Base-by-base conservation (phyloP, 1,284 basidiomycete genomes). In the Quambalaria eucalypti region DNA sequence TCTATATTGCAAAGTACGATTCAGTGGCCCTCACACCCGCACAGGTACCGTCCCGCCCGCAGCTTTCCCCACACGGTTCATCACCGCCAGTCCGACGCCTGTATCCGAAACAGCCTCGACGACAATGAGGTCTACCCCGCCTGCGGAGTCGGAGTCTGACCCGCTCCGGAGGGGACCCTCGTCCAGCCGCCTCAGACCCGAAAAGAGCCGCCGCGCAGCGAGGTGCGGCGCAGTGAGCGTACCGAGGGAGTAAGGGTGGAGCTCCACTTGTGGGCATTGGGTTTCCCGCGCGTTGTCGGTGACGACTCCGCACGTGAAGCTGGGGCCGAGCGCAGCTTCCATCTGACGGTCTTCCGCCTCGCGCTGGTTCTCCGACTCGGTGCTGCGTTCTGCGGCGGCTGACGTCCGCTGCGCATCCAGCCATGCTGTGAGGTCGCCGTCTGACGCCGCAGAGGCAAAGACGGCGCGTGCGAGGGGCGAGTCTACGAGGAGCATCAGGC, bases 11-110 rank as follows among this genome's bases (percentile, higher is more conserved):
- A n/a, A n/a, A n/a, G n/a, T n/a, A n/a, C n/a, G n/a, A n/a, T n/a
- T 39, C 36, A n/a, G 4, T 10, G 36, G 9, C 7, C 25, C 42
- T 46, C 42, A 54, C 23, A 54, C 52, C 6, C 48, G 14, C 7
- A 70, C 48, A 1, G 60, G 50, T 12, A 69, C 57, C 9, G 61
- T 65, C 10, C 50, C 56, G 46, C 65, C 64, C 14, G 91, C 90
- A 1, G 95, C 93, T 76, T 98, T 98, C 59, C 83, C 83, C n/a
- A 92, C 83, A n/a, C 93, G 81, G 74, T 98, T 97, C 92, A 97
- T 97, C 26, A 98, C 84, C 1, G 95, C 95, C 47, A 97, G 77
- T 0, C 93, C 95, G 64, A 96, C 86, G 28, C 84, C 83, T 21
- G 82, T 82, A 74, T 96, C 90, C 31, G 80, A 77, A 19, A 96